phyloP scores from a whole-genome alignment of 345 rosid species.

The Psidium guajava region DNA sequence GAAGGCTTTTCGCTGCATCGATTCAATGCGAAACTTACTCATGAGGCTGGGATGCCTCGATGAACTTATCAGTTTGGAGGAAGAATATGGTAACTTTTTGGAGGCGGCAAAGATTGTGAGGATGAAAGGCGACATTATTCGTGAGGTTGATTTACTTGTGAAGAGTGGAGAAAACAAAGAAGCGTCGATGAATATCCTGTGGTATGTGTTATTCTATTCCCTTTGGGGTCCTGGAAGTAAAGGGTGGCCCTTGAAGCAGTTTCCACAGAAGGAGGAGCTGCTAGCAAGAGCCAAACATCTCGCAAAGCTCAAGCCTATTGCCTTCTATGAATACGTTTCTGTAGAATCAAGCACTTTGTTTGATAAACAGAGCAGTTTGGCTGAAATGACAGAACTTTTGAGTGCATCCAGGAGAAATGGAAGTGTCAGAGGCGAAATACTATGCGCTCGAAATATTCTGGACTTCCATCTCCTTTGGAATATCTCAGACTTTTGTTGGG shows the following conservation, averaged over 20 bases:
- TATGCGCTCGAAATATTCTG: conserved; percentile 29
- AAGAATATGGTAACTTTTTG: conserved; percentile 5
- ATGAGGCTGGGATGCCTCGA: conserved; percentile 1
- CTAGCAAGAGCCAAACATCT: conserved; percentile 23
- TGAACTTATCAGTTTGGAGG: conserved; percentile 17
- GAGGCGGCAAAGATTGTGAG: conserved; percentile 17
- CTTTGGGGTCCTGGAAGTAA: conserved; percentile 26
- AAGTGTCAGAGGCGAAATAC: conserved; percentile 21
- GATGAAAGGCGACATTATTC: conserved; percentile 22
- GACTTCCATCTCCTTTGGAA: conserved; percentile 14
- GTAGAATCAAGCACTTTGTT: conserved; percentile 16
- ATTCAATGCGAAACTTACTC: conserved; percentile 2
- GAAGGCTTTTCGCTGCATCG: conserved; percentile 1
- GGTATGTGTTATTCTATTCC: conserved; percentile 22
- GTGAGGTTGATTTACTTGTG: conserved; percentile 21
- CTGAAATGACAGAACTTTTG: conserved; percentile 12
- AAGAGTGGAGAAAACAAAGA: conserved; percentile 18
- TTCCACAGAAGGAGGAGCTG: conserved; percentile 16
- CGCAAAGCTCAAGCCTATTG: conserved; percentile 7
- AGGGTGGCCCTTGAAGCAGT: conserved; percentile 43
- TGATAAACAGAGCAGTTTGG: conserved; percentile 3
- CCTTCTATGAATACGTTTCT: conserved; percentile 14
- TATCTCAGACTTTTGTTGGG: conserved; percentile 12
- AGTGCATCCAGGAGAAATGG: conserved; percentile 14
- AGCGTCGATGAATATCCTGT: conserved; percentile 18